phyloP scores from a whole-genome alignment of 495 filamentous ascomycete species.

The Trichoderma erinaceum region DNA sequence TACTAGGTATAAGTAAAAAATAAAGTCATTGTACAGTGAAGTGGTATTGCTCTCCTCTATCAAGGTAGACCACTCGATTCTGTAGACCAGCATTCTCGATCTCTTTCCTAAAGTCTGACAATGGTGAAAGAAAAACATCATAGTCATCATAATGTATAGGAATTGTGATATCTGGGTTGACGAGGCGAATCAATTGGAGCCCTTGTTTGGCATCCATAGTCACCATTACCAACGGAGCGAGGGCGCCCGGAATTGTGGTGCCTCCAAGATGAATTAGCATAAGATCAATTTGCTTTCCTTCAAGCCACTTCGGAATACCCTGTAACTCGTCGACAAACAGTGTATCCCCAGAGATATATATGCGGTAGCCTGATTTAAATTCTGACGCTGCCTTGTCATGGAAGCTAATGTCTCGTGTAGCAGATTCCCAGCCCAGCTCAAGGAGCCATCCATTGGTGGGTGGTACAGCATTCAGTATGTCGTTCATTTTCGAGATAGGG shows the following conservation, averaged over 20 bases:
- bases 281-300: constrained; percentile 51
- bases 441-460: constrained; percentile 70
- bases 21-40: constrained; percentile 28
- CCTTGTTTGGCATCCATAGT: constrained; percentile 67
- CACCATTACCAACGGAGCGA: constrained; percentile 57
- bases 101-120: constrained; percentile 55
- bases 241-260: constrained; percentile 56
- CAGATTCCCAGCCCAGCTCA: constrained; percentile 48
- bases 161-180: constrained; percentile 60
- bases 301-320: constrained; percentile 45
- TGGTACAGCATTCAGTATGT: constrained; percentile 57
- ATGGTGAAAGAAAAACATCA: constrained; percentile 51
- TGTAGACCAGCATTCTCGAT: constrained; percentile 46
- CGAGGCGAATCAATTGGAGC: constrained; percentile 50
- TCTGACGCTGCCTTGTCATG: constrained; percentile 19
- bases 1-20: too few species aligned
- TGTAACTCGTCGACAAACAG: constrained; percentile 56
- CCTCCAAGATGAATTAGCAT: constrained; percentile 65
- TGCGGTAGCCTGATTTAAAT: constrained; percentile 51
- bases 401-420: constrained; percentile 5
- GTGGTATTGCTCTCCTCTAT: constrained; percentile 52
- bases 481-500: constrained; percentile 44
- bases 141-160: constrained; percentile 69
- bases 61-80: constrained; percentile 55
- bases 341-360: constrained; percentile 73